phyloP scores from a whole-genome alignment of 495 filamentous ascomycete genomes.

The Aspergillus sparsus region DNA sequence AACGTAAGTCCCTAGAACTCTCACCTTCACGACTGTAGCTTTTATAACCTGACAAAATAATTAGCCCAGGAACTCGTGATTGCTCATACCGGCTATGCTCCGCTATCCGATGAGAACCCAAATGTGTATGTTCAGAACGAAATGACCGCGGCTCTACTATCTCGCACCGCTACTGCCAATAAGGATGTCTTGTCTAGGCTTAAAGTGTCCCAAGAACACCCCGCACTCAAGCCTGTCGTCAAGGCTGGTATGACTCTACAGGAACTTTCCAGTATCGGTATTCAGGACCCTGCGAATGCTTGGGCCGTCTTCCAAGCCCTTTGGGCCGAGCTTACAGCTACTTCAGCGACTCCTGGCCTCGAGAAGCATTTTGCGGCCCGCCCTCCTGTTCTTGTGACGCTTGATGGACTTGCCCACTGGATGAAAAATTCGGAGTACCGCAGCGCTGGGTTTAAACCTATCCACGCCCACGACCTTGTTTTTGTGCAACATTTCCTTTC shows the following conservation, averaged over 20 bases:
- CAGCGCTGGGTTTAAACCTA: constrained; percentile 60
- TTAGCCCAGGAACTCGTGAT: constrained; percentile 79
- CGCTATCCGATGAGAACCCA: constrained; percentile 59
- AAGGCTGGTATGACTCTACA: constrained; percentile 63
- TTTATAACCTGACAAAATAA: constrained; percentile 14
- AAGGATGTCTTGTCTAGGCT: constrained; percentile 59
- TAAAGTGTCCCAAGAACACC: constrained; percentile 59
- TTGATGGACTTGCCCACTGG: constrained; percentile 79
- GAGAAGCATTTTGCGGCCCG: constrained; percentile 50
- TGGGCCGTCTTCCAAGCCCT: constrained; percentile 82
- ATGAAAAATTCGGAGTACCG: constrained; percentile 79
- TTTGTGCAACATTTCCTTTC: constrained; percentile 75
- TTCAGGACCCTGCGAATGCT: constrained; percentile 70
- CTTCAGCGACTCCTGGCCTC: constrained; percentile 44
- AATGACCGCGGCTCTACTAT: constrained; percentile 71
- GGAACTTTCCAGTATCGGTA: constrained; percentile 67
- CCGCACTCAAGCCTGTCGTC: constrained; percentile 55
- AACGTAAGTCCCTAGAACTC: constrained; percentile 59
- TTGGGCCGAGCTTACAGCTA: constrained; percentile 72
- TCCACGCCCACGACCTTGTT: constrained; percentile 85
- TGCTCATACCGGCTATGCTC: constrained; percentile 75
- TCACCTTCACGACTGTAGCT: constrained; percentile 12
- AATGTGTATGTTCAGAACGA: constrained; percentile 73
- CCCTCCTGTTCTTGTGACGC: constrained; percentile 74
- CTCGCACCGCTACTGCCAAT: constrained; percentile 72